Percentiles rank a stretch among this genome's conserved stretches.
Conservation (phyloP, 257 asterid genomes). For the Oldenlandia corymbosa region DNA sequence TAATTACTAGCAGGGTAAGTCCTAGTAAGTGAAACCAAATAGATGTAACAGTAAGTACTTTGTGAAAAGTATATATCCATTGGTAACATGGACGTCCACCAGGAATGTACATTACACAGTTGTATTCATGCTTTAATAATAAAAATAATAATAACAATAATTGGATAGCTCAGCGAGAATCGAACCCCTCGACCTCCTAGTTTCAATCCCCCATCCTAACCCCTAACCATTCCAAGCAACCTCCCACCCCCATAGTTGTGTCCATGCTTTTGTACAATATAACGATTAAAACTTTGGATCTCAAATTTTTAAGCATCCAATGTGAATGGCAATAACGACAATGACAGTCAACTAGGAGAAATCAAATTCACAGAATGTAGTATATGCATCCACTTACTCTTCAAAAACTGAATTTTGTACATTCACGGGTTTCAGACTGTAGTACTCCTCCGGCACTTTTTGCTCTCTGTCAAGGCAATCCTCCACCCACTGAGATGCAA, state of each 20-base stretch:
- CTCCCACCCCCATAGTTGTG: no score
- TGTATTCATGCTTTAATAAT: no score
- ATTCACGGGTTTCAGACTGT: slow-evolving; percentile 51
- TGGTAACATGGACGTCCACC: no score
- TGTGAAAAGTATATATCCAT: neutral
- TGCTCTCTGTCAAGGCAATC: slow-evolving; percentile 52
- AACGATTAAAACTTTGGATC: neutral
- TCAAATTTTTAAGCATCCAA: neutral
- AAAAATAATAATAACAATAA: no score
- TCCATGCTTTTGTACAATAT: neutral
- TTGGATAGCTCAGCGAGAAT: no score
- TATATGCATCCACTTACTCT: slow-evolving; percentile 32
- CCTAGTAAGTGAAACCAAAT: neutral
- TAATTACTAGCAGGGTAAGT: neutral
- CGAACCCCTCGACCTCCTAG: no score
- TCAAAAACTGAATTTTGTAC: slow-evolving; percentile 31
- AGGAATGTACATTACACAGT: no score
- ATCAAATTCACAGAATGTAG: slow-evolving; percentile 1
- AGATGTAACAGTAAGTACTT: no score
- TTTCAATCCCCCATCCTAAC: no score
- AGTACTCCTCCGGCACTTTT: slow-evolving; percentile 57
- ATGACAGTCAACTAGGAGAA: neutral
- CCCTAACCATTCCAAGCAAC: no score
- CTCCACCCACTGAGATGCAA: slow-evolving; percentile 75
- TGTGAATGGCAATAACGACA: neutral